Conservation (phyloP, 345 rosid genomes). For the Xanthoceras sorbifolium region DNA sequence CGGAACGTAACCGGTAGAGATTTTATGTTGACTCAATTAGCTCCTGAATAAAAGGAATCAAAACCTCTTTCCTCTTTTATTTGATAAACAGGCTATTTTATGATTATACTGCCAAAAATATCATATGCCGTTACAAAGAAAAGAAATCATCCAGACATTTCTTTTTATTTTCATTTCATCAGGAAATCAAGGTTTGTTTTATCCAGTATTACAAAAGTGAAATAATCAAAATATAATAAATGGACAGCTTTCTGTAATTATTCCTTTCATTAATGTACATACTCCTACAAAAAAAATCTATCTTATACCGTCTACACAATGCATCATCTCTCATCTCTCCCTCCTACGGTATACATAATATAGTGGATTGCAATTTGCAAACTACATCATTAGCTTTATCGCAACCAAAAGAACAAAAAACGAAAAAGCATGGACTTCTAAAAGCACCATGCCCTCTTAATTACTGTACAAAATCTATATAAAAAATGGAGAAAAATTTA, state of each 20-base stretch:
- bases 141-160: not conserved
- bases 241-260: not conserved
- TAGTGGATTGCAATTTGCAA: not conserved
- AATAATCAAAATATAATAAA: not conserved
- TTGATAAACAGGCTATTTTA: not conserved
- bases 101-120: not conserved
- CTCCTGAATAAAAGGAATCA: not conserved
- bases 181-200: too few species aligned
- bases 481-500: not conserved
- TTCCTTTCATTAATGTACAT: not conserved
- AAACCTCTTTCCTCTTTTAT: not conserved
- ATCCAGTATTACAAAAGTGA: slow-evolving; percentile 3
- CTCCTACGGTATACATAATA: not conserved
- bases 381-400: not conserved
- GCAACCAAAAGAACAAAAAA: not conserved
- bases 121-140: not conserved
- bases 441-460: not conserved
- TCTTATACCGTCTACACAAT: not conserved
- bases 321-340: not conserved
- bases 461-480: slow-evolving; percentile 24
- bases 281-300: slow-evolving; percentile 13
- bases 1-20: not conserved
- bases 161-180: too few species aligned
- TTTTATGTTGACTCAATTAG: too few species aligned
- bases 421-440: not conserved